A percentile compares a stretch with the other conserved stretches of the same genome.
Evolutionary conservation across 306 rosid genomes (phyloP).

Genomic region (Malus fusca): DNA sequence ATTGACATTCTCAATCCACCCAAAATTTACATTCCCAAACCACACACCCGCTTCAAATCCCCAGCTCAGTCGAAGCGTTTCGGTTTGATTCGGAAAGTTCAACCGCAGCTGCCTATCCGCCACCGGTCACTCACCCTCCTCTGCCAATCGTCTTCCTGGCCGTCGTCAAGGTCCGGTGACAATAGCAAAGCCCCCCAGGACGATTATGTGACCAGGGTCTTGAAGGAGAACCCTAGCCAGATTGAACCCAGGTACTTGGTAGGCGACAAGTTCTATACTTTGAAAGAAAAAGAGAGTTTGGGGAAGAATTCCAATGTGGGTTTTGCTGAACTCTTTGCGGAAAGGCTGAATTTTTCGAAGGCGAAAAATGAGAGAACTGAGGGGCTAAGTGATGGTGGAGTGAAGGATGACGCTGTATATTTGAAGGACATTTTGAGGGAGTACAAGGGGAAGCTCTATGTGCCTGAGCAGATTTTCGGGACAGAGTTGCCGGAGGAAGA

Average conservation of each 20-base stretch:
- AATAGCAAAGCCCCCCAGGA: constrained; percentile 23
- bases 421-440: constrained; percentile 76
- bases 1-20: constrained; percentile 48
- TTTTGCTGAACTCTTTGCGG: constrained; percentile 28
- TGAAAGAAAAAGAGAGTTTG: constrained; percentile 57
- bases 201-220: constrained; percentile 71
- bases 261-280: constrained; percentile 60
- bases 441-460: constrained; percentile 87
- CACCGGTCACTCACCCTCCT: constrained; percentile 34
- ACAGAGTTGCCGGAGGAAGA: constrained; percentile 62
- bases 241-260: constrained; percentile 68
- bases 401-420: constrained; percentile 46
- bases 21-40: constrained; percentile 39
- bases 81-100: constrained; percentile 26
- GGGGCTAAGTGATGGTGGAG: constrained; percentile 23
- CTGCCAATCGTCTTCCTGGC: constrained; percentile 36
- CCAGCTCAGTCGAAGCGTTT: constrained; percentile 15
- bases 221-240: constrained; percentile 92
- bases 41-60: constrained; percentile 21
- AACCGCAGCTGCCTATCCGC: constrained; percentile 17
- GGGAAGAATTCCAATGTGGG: constrained; percentile 32
- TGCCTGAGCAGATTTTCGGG: constrained; percentile 85
- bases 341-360: constrained; percentile 36
- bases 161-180: constrained; percentile 26
- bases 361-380: constrained; percentile 26